Base-by-base conservation (phyloP, 768 basidiomycete genomes). In the Tulasnella sp. region DNA sequence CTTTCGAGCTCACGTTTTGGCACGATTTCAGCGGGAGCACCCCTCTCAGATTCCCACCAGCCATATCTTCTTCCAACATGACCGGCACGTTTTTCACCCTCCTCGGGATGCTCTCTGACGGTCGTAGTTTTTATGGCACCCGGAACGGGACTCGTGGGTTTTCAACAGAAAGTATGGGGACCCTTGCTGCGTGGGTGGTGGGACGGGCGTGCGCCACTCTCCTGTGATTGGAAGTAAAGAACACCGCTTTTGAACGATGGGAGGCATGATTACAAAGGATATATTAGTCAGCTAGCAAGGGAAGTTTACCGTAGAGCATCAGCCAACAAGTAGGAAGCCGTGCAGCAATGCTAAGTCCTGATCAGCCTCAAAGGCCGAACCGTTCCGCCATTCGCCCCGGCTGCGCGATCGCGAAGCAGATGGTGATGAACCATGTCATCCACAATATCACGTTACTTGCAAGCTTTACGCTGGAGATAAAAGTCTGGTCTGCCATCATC, bases 61-160 rank as follows among this genome's bases (percentile, higher is more conserved):
- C 94, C 94, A 84, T 97, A 96, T 51, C 91, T 87, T 77, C 86
- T 86, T 15, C 94, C 94, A 13, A 96, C 88, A 40, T 89, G 87
- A 55, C 86, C 88, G 1, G 92, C 91, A 88, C 91, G 91, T 26
- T 84, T 83, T 83, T 92, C 90, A 13, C 94, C 95, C 74, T 96
- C 94, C 15, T 89, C 87, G n/a, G 92, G 85, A 94, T 93, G 95
- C 7, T 82, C 84, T 71, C 18, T 42, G 35, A n/a, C n/a, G n/a
- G n/a, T n/a, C 51, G 32, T 39, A 10, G 13, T 29, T 20, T 69
- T 13, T 20, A 32, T 67, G 61, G 32, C 32, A 16, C 4, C 78
- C 48, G 32, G 11, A 18, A 32, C 51, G 37, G 74, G 11, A 3
- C 18, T 61, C 23, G 79, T 11, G 26, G 23, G 29, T 16, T 18